Conservation (phyloP, 2,329 filamentous ascomycete species). For the Aspergillus pseudonomiae region DNA sequence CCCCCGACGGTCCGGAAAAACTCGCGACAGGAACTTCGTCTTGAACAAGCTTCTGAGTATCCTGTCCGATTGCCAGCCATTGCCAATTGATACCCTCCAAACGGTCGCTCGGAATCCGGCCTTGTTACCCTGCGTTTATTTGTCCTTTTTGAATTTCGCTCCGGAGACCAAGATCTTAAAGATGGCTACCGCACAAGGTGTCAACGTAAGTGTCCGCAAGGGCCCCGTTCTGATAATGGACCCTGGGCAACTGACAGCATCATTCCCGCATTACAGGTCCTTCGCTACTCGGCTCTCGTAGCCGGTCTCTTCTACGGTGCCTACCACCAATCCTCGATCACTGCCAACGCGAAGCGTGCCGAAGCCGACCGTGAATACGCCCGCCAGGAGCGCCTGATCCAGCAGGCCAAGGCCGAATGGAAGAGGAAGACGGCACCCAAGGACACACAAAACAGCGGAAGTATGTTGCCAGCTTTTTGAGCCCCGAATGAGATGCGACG, state of each 20-base stretch:
- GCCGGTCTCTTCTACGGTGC: slow-evolving; percentile 94
- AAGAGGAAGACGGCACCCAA: slow-evolving; percentile 70
- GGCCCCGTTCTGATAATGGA: slow-evolving; percentile 23
- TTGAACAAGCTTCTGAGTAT: slow-evolving; percentile 30
- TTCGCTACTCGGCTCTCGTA: slow-evolving; percentile 93
- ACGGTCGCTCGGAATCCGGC: slow-evolving; percentile 35
- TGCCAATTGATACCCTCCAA: slow-evolving; percentile 40
- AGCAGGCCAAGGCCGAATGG: slow-evolving; percentile 89
- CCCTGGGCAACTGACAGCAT: slow-evolving; percentile 19
- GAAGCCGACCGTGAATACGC: slow-evolving; percentile 81
- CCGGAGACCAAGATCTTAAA: slow-evolving; percentile 49
- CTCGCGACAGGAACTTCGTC: slow-evolving; percentile 46
- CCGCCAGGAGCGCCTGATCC: slow-evolving; percentile 88
- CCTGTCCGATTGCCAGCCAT: slow-evolving; percentile 38
- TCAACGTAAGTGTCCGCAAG: slow-evolving; percentile 59
- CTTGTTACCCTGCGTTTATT: slow-evolving; percentile 30
- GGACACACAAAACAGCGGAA: slow-evolving; percentile 39
- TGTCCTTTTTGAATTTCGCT: slow-evolving; percentile 43
- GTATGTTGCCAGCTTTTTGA: slow-evolving; percentile 32
- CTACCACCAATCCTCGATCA: slow-evolving; percentile 86
- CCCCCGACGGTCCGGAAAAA: slow-evolving; percentile 44
- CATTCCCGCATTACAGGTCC: slow-evolving; percentile 64
- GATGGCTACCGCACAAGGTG: slow-evolving; percentile 68
- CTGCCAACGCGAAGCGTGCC: slow-evolving; percentile 68
- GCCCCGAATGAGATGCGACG: neutral